These are phyloP conservation scores for Beta vulgaris DNA, from an alignment of 148 eudicot genomes.

Conservation along the genomic window DNA sequence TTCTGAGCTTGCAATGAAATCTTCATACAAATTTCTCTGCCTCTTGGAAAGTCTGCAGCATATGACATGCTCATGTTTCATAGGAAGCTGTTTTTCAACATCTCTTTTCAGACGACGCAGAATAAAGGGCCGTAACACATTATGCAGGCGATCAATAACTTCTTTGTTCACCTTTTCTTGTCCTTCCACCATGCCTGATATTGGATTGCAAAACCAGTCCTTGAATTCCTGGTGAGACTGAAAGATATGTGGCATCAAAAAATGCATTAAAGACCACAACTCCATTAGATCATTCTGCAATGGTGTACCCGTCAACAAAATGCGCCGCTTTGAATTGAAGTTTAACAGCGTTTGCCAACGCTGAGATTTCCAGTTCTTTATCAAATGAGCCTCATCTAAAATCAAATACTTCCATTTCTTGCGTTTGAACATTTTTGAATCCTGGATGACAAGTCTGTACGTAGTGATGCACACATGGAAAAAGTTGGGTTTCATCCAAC, in stretches of 20 bases:
- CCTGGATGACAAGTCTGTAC: constrained; percentile 97
- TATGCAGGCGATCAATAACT: constrained; percentile 97
- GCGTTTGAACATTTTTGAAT: constrained; percentile 92
- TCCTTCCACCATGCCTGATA: constrained; percentile 97
- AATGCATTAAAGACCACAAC: constrained; percentile 99
- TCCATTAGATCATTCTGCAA: constrained; percentile 99
- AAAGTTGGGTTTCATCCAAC: constrained; percentile 93
- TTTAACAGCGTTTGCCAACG: constrained; percentile 98
- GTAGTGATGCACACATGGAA: constrained; percentile 98
- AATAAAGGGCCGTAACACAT: constrained; percentile 94
- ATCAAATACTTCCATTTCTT: constrained; percentile 99
- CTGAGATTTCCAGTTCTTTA: constrained; percentile 99
- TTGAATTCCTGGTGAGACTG: constrained; percentile 99
- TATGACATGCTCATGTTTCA: constrained; percentile 89
- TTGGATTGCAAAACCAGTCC: constrained; percentile 98
- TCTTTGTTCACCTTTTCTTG: constrained; percentile 96
- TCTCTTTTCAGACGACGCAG: constrained; percentile 96
- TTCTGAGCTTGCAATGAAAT: constrained; percentile 95
- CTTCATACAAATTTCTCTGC: constrained; percentile 95
- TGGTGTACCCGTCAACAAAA: constrained; percentile 97
- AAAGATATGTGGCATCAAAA: constrained; percentile 98
- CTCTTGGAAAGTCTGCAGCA: constrained; percentile 94
- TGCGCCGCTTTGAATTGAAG: constrained; percentile 94
- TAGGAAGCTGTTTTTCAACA: constrained; percentile 94
- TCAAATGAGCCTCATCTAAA: constrained; percentile 98